phyloP scores from a whole-genome alignment of 1,284 basidiomycete genomes.

The Rhodotorula sp. region DNA sequence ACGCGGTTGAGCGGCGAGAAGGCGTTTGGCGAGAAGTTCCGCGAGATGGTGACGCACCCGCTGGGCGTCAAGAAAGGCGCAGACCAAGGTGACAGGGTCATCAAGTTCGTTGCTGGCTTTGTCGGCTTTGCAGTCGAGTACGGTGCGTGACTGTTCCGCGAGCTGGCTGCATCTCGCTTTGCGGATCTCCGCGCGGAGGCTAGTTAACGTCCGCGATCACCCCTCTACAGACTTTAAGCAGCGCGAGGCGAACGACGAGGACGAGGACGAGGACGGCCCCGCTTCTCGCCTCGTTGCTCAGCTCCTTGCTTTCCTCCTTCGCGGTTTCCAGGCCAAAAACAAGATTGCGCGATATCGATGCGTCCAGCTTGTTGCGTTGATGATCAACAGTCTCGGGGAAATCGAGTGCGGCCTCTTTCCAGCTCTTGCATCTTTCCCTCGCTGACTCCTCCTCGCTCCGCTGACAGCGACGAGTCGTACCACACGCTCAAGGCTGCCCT shows the following conservation, averaged over 20 bases:
- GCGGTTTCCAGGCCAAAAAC: conserved; percentile 84
- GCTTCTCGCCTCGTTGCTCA: conserved; percentile 71
- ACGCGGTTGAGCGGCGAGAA: conserved; percentile 73
- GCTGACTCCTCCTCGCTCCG: neutral
- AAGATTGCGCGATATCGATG: conserved; percentile 81
- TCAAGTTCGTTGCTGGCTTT: conserved; percentile 83
- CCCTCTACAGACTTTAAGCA: conserved; percentile 38
- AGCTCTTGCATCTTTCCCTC: too few relatives aligned
- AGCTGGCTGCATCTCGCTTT: neutral
- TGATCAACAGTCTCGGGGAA: conserved; percentile 75
- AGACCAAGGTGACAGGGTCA: conserved; percentile 70
- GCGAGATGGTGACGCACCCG: conserved; percentile 63
- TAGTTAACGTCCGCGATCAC: too few relatives aligned
- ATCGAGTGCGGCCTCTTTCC: conserved; percentile 61
- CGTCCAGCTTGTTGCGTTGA: conserved; percentile 73
- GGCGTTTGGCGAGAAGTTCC: conserved; percentile 71
- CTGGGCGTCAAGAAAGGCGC: conserved; percentile 82
- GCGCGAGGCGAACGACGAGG: conserved; percentile 46
- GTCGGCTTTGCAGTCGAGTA: conserved; percentile 74
- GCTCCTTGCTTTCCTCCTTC: conserved; percentile 73
- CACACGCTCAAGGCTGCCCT: conserved; percentile 65
- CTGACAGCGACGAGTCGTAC: conserved; percentile 75
- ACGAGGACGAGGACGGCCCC: conserved; percentile 62
- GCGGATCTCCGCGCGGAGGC: too few relatives aligned
- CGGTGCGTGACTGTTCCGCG: conserved; percentile 54